A percentile compares a stretch with the other conserved stretches of the same genome.
phyloP scores from a whole-genome alignment of 352 stramenopile genomes.

The Pythium sp. region DNA sequence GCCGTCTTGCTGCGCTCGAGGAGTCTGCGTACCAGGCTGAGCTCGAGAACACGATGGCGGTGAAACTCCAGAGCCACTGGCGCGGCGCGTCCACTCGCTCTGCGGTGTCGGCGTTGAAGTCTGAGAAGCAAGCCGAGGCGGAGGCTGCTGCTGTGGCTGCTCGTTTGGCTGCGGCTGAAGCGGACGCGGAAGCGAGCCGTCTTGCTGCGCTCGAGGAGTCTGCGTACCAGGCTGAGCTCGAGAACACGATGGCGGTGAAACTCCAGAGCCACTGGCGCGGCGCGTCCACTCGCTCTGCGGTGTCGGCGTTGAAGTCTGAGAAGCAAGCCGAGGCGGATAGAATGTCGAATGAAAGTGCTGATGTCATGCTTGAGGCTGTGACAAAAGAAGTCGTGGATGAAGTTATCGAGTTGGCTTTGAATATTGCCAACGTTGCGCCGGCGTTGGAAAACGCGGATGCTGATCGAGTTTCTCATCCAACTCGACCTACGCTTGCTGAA shows the following conservation, averaged over 20 bases:
- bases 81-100: slow-evolving; percentile 17
- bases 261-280: slow-evolving; percentile 24
- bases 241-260: slow-evolving; percentile 20
- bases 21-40: neutral
- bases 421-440: neutral
- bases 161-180: neutral
- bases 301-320: slow-evolving; percentile 8
- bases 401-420: neutral
- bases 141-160: neutral
- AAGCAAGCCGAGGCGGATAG: neutral
- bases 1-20: no score
- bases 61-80: slow-evolving; percentile 26
- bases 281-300: slow-evolving; percentile 15
- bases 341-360: neutral
- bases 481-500: slow-evolving; percentile 18
- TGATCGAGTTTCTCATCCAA: neutral
- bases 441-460: neutral
- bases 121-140: neutral
- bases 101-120: slow-evolving; percentile 9
- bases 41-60: slow-evolving; percentile 16
- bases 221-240: slow-evolving; percentile 7
- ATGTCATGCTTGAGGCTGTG: no score
- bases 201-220: no score
- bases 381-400: neutral
- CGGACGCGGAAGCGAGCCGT: neutral